A percentile compares a stretch with the other conserved stretches of the same genome.
Evolutionary conservation across 1,284 basidiomycete genomes (phyloP).

Genomic region (Abortiporus biennis): DNA sequence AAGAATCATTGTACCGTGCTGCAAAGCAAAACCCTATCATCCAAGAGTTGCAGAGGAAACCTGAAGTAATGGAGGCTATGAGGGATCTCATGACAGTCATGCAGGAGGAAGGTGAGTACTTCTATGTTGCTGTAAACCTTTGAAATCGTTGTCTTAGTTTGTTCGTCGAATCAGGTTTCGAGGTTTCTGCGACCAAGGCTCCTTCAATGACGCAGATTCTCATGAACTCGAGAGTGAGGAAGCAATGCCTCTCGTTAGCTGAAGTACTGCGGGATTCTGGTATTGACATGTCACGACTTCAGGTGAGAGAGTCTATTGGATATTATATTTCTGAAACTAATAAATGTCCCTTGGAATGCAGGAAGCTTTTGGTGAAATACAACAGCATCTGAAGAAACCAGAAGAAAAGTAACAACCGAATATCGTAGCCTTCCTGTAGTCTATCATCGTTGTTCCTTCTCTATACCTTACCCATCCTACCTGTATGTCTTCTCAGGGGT

Average conservation of each 20-base stretch:
- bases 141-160: not conserved
- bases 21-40: conserved; percentile 38
- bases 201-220: conserved; percentile 45
- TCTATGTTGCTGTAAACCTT: not conserved
- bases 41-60: conserved; percentile 41
- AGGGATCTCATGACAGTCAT: conserved; percentile 38
- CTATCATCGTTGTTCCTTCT: no score
- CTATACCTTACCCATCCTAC: no score
- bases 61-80: conserved; percentile 42
- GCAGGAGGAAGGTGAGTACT: conserved; percentile 47
- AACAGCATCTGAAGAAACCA: conserved; percentile 5
- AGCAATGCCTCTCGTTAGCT: conserved; percentile 35
- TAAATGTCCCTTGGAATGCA: conserved; percentile 1
- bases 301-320: no score
- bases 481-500: no score
- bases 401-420: conserved; percentile 5
- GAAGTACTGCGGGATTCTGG: conserved; percentile 52
- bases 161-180: conserved; percentile 32
- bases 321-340: no score
- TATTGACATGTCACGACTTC: conserved; percentile 28
- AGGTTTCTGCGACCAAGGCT: conserved; percentile 33
- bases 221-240: conserved; percentile 43
- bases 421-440: no score
- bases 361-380: conserved; percentile 7
- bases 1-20: conserved; percentile 29